Evolutionary conservation across 345 rosid genomes (phyloP).

Genomic region (Punica granatum): DNA sequence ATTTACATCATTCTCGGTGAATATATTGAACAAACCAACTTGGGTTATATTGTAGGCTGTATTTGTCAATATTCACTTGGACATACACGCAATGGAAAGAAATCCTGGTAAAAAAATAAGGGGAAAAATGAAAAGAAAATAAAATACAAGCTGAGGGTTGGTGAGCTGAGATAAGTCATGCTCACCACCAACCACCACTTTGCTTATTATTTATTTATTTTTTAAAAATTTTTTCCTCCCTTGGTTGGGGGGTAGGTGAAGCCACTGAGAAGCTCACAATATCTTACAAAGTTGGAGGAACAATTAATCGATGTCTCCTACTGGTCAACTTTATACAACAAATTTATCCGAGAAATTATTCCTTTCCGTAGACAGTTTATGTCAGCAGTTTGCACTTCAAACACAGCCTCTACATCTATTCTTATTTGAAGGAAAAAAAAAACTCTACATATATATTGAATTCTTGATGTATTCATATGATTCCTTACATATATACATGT

Average conservation of each 20-base stretch:
- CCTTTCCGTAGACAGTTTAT: neutral
- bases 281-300: conserved; percentile 1
- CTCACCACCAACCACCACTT: conserved; percentile 24
- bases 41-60: neutral
- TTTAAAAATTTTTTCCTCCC: neutral
- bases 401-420: too few relatives aligned
- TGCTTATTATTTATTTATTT: neutral
- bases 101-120: neutral
- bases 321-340: neutral
- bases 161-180: conserved; percentile 7
- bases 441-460: too few relatives aligned
- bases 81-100: neutral
- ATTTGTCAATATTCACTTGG: neutral
- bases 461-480: too few relatives aligned
- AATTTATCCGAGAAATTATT: neutral
- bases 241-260: conserved; percentile 23
- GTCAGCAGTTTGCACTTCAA: too few relatives aligned
- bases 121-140: neutral
- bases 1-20: neutral
- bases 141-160: conserved; percentile 2
- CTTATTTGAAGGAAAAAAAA: too few relatives aligned
- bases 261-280: neutral
- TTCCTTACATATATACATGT: too few relatives aligned
- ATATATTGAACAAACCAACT: neutral
- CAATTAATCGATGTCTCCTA: neutral